phyloP scores from a whole-genome alignment of 805 yeast genomes.

The Monosporozyma siamensis region DNA sequence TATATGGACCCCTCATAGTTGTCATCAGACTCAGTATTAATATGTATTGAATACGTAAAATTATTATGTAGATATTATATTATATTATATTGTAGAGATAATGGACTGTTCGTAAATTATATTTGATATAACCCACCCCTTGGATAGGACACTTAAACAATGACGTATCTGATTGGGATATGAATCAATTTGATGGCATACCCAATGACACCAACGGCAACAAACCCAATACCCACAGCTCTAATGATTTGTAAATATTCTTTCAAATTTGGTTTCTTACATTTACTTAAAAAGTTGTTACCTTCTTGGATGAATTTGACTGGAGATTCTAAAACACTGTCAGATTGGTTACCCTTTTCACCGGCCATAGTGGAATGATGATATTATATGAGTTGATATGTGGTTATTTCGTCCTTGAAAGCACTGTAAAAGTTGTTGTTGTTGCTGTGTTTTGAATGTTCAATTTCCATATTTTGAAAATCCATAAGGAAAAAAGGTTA shows the following conservation, averaged over 20 bases:
- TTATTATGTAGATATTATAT: not conserved
- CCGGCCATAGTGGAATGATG: constrained; percentile 14
- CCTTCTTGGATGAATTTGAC: constrained; percentile 89
- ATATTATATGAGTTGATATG: not conserved
- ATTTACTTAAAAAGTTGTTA: constrained; percentile 74
- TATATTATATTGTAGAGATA: not conserved
- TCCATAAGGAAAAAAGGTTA: too few species aligned
- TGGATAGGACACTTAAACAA: constrained; percentile 67
- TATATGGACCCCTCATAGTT: too few species aligned
- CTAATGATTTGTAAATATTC: constrained; percentile 83
- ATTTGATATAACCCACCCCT: too few species aligned
- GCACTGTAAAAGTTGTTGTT: too few species aligned
- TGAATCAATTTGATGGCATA: constrained; percentile 89
- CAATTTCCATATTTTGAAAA: too few species aligned
- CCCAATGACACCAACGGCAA: constrained; percentile 97
- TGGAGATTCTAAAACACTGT: constrained; percentile 77
- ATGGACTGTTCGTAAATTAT: not conserved
- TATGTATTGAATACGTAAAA: constrained; percentile 1
- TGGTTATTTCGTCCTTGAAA: not conserved
- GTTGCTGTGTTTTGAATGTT: too few species aligned
- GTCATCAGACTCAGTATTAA: too few species aligned
- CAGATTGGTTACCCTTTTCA: constrained; percentile 32
- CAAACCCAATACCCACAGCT: constrained; percentile 94
- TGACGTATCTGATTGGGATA: constrained; percentile 92
- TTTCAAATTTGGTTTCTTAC: constrained; percentile 85